A percentile compares a stretch with the other conserved stretches of the same genome.
phyloP scores from a whole-genome alignment of 139 green algal species.

The Spirogloea muscicola region DNA sequence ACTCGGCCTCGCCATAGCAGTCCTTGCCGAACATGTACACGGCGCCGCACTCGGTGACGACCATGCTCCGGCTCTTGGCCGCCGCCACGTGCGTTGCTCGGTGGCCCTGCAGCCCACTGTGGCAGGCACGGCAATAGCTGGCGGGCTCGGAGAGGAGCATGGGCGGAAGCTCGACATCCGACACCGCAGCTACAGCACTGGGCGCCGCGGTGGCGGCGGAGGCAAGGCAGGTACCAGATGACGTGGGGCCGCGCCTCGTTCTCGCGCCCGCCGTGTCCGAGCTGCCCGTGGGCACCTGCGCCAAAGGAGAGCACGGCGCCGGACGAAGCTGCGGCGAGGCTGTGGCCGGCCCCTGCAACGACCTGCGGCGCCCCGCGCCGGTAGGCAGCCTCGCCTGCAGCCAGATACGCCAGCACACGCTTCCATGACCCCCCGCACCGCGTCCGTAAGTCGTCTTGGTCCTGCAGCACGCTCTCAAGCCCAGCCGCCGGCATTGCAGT shows the following conservation, averaged over 20 bases:
- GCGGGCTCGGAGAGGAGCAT: no score
- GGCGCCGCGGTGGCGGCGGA: no score
- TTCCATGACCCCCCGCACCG: slow-evolving; percentile 34
- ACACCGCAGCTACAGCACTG: no score
- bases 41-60: slow-evolving; percentile 6
- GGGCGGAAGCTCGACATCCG: no score
- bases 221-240: no score
- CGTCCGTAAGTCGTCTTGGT: not conserved
- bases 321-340: slow-evolving; percentile 54
- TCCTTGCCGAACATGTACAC: slow-evolving; percentile 22
- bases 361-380: slow-evolving; percentile 38
- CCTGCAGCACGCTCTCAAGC: no score
- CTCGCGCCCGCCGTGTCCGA: slow-evolving; percentile 54
- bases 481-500: no score
- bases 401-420: slow-evolving; percentile 17
- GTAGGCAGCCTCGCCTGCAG: slow-evolving; percentile 3
- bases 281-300: slow-evolving; percentile 64
- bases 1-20: slow-evolving; percentile 31
- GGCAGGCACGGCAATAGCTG: no score
- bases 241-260: no score
- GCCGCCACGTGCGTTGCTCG: no score
- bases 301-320: slow-evolving; percentile 74
- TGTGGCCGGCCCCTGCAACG: slow-evolving; percentile 69
- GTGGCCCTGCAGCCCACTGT: no score
- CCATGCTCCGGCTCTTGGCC: slow-evolving; percentile 10